phyloP scores from a whole-genome alignment of 805 yeast genomes.

The Candida berthetii region DNA sequence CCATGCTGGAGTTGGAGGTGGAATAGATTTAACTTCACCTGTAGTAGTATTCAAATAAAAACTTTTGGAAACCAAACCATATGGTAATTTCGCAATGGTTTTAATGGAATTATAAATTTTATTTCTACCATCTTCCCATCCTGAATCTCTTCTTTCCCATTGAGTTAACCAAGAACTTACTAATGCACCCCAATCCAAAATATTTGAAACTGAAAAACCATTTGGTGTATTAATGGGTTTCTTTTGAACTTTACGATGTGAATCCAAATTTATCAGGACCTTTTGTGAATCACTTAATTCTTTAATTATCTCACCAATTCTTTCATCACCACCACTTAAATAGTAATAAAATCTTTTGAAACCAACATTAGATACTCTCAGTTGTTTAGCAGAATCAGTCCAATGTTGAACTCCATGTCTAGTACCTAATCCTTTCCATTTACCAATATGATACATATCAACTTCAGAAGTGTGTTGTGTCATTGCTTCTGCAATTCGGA shows the following conservation, averaged over 20 bases:
- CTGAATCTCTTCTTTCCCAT: conserved; percentile 6
- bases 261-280: neutral
- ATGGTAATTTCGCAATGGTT: conserved; percentile 1
- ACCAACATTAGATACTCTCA: too few species aligned
- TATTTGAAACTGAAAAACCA: conserved; percentile 2
- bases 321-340: conserved; percentile 4
- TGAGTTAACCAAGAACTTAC: conserved; percentile 5
- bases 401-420: neutral
- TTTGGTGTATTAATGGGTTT: conserved; percentile 1
- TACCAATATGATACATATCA: too few species aligned
- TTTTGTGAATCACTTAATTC: neutral
- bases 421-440: too few species aligned
- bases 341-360: too few species aligned
- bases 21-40: conserved; percentile 5
- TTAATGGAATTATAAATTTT: conserved; percentile 1
- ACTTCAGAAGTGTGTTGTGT: too few species aligned
- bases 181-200: conserved; percentile 7
- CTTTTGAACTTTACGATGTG: conserved; percentile 2
- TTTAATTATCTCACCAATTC: conserved; percentile 1
- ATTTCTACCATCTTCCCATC: conserved; percentile 4
- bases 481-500: too few species aligned
- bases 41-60: conserved; percentile 4
- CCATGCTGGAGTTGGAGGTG: conserved; percentile 9
- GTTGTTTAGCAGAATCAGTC: conserved; percentile 2
- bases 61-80: conserved; percentile 6